phyloP scores from a whole-genome alignment of 371 early-diverging fungal genomes.

The Saksenaea oblongispora region DNA sequence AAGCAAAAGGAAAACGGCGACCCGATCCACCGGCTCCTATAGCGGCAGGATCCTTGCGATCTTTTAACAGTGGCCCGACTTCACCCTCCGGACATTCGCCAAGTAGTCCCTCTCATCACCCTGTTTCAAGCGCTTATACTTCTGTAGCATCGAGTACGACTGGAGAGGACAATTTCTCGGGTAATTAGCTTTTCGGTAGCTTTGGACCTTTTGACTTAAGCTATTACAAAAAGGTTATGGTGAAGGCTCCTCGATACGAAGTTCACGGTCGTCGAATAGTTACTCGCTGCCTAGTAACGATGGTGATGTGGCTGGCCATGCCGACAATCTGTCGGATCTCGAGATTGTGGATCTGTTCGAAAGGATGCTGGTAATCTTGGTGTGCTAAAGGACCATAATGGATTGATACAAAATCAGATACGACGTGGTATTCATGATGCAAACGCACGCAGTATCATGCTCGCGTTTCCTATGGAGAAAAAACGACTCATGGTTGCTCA shows the following conservation, averaged over 20 bases:
- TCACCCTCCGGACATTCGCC: conserved; percentile 1
- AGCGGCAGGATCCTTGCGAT: conserved; percentile 3
- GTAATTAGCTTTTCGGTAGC: neutral
- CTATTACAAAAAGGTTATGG: neutral
- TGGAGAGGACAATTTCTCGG: neutral
- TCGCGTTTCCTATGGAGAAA: conserved; percentile 46
- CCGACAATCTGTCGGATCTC: conserved; percentile 12
- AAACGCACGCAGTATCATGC: conserved; percentile 37
- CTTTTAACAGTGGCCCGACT: neutral
- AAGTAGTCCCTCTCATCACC: conserved; percentile 1
- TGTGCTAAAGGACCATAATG: neutral
- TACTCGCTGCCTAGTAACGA: conserved; percentile 12
- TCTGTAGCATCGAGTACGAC: conserved; percentile 6
- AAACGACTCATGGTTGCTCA: conserved; percentile 56
- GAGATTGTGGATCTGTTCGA: conserved; percentile 52
- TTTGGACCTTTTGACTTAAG: neutral
- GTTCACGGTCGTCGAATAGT: conserved; percentile 11
- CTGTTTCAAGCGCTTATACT: neutral
- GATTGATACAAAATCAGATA: conserved; percentile 24
- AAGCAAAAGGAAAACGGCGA: conserved; percentile 1
- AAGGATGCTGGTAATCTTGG: conserved; percentile 47
- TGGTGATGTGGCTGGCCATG: conserved; percentile 4
- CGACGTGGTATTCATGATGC: conserved; percentile 50
- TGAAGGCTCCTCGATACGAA: conserved; percentile 2
- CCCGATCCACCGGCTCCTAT: neutral